A percentile compares a stretch with the other conserved stretches of the same genome.
Conservation (phyloP, 73 alveolate species). For the Tetrahymena thermophila region DNA sequence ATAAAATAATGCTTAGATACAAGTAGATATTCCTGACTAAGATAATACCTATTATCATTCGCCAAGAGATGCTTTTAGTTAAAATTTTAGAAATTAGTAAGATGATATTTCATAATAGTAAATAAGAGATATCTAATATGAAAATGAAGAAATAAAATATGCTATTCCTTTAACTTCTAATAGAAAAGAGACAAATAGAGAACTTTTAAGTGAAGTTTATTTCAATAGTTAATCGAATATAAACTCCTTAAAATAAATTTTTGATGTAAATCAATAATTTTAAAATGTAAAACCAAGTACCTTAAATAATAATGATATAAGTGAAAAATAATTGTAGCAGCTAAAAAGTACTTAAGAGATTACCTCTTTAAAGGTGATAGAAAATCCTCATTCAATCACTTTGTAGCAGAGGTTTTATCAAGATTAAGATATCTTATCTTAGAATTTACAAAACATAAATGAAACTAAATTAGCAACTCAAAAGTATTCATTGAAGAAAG, state of each 20-base stretch:
- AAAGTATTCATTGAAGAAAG: background rate
- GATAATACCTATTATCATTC: background rate
- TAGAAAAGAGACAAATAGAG: background rate
- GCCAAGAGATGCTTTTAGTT: too few relatives aligned
- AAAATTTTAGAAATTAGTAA: too few relatives aligned
- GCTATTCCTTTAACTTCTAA: background rate
- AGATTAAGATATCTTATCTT: background rate
- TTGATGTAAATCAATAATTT: background rate
- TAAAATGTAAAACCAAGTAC: background rate
- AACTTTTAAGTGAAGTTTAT: background rate
- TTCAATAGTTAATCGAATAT: too few relatives aligned
- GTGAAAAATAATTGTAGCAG: background rate
- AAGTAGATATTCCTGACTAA: too few relatives aligned
- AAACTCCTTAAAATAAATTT: background rate
- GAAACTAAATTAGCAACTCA: background rate
- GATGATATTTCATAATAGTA: too few relatives aligned
- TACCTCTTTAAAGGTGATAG: background rate
- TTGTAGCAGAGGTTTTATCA: background rate
- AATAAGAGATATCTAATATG: background rate
- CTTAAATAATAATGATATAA: too few relatives aligned
- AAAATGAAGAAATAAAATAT: background rate
- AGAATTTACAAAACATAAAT: background rate
- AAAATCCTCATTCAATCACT: background rate
- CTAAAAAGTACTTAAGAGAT: background rate
- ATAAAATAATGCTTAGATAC: too few relatives aligned